phyloP scores from a whole-genome alignment of 371 early-diverging fungal genomes.

The Mortierella sp. region DNA sequence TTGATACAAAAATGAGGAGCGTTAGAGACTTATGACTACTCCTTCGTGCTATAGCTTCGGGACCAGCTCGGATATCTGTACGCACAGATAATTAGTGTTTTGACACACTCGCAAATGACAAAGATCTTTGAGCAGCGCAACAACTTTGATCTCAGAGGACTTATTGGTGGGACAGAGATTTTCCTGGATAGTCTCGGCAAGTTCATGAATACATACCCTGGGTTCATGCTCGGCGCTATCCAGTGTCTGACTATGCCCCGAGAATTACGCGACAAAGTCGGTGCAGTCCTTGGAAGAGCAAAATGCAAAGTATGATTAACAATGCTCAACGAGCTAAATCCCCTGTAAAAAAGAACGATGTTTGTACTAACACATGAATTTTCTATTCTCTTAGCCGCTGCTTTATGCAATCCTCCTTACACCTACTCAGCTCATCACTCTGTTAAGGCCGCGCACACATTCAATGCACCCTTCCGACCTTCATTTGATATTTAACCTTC shows the following conservation, averaged over 20 bases:
- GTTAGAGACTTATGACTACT: neutral
- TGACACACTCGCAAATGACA: constrained; percentile 86
- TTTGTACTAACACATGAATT: neutral
- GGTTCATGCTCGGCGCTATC: constrained; percentile 84
- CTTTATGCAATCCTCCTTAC: constrained; percentile 83
- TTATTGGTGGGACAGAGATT: constrained; percentile 81
- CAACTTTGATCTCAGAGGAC: constrained; percentile 91
- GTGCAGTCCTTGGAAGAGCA: constrained; percentile 66
- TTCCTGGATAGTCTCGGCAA: constrained; percentile 86
- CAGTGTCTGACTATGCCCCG: constrained; percentile 79
- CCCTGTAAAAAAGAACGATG: neutral
- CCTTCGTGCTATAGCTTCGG: constrained; percentile 67
- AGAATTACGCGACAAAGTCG: constrained; percentile 75
- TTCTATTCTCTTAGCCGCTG: constrained; percentile 1
- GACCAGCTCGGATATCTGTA: constrained; percentile 86
- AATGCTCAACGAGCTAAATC: no score
- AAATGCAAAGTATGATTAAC: constrained; percentile 65
- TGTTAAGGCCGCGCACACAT: constrained; percentile 82
- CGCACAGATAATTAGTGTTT: constrained; percentile 88
- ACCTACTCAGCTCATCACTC: constrained; percentile 80
- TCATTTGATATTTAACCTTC: constrained; percentile 87
- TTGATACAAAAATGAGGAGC: neutral
- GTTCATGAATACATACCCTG: constrained; percentile 77
- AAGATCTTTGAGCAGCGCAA: constrained; percentile 88
- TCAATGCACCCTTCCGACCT: constrained; percentile 89